phyloP scores from a whole-genome alignment of 148 eudicot genomes.

The Camellia japonica region DNA sequence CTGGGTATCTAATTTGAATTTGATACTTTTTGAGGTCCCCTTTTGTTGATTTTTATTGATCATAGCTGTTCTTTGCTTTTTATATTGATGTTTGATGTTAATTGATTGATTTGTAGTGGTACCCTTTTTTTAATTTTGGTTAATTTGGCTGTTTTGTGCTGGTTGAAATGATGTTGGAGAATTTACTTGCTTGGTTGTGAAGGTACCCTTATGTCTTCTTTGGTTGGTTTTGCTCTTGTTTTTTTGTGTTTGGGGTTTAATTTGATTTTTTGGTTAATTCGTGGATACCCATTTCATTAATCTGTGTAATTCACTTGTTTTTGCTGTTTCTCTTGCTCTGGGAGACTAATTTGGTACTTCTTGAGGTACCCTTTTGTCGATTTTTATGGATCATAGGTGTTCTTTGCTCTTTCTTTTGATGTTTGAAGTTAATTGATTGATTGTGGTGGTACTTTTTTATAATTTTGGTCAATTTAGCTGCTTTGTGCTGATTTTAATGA shows the following conservation, averaged over 20 bases:
- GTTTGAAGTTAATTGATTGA: neutral
- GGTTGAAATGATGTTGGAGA: neutral
- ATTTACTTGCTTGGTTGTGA: neutral
- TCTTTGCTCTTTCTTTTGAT: neutral
- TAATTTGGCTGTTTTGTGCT: neutral
- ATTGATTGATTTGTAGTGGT: no score
- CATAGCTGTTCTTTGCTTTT: no score
- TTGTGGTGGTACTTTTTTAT: neutral
- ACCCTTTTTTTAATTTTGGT: no score
- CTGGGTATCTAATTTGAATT: no score
- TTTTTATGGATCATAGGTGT: neutral
- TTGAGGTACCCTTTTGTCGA: conserved; percentile 3
- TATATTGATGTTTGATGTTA: no score
- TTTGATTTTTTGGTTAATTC: neutral
- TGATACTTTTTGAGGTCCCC: no score
- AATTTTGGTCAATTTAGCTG: neutral
- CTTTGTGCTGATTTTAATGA: neutral
- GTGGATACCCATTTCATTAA: neutral
- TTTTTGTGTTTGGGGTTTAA: neutral
- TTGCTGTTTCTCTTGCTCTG: neutral
- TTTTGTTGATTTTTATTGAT: no score
- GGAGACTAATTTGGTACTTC: neutral
- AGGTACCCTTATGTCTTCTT: neutral
- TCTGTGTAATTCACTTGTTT: neutral
- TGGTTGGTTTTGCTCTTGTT: neutral